These are phyloP conservation scores for Globisporangium parvum DNA, from an alignment of 352 stramenopile species.

Conservation along the genomic window DNA sequence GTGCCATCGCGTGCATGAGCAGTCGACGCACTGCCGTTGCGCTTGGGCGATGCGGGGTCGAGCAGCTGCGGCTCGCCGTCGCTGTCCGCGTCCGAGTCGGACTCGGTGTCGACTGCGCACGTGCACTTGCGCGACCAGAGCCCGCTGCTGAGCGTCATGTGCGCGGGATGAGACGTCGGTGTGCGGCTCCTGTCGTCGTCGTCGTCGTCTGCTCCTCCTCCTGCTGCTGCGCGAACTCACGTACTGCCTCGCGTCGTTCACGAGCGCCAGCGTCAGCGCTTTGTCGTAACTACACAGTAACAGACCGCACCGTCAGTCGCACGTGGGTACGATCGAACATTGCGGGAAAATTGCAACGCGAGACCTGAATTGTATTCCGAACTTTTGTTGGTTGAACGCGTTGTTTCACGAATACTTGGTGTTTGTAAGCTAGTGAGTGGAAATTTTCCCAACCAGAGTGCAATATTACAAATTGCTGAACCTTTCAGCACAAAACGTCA, in stretches of 20 bases:
- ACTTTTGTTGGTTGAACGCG: background rate
- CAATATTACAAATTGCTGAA: too few species aligned
- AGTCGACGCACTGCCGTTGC: conserved; percentile 17
- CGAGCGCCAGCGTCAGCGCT: background rate
- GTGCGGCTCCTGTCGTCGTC: too few species aligned
- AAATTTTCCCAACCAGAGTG: too few species aligned
- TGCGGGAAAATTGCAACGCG: too few species aligned
- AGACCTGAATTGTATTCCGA: too few species aligned
- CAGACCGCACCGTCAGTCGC: background rate
- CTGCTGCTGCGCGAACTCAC: too few species aligned
- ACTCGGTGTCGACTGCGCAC: conserved; percentile 63
- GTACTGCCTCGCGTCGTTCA: background rate
- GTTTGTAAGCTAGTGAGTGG: too few species aligned
- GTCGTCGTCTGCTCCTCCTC: background rate
- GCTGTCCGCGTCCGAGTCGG: conserved; percentile 48
- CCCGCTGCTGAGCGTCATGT: background rate
- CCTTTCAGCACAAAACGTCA: too few species aligned
- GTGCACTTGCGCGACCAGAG: conserved; percentile 52
- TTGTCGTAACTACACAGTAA: conserved; percentile 1
- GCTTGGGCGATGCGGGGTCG: background rate
- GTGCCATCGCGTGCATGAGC: conserved; percentile 26
- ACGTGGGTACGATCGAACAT: too few species aligned
- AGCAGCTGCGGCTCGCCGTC: conserved; percentile 25
- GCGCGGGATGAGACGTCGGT: background rate
- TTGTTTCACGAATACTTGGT: too few species aligned